Conservation (phyloP, 495 filamentous ascomycete species). For the Wilcoxina mikolae region DNA sequence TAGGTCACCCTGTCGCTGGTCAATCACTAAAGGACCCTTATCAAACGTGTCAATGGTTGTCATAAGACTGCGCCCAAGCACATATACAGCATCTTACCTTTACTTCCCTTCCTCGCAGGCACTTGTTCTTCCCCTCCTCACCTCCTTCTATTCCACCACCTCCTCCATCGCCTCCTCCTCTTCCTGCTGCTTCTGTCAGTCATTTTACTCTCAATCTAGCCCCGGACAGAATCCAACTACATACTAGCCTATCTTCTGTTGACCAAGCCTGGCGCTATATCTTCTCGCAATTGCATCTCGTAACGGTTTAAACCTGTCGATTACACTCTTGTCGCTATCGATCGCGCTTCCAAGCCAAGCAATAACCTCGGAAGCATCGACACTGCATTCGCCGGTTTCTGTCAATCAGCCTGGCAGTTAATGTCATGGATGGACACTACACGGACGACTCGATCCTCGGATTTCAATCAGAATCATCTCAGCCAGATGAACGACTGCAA, state of each 20-base stretch:
- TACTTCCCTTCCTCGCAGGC: not conserved
- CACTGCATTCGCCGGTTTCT: not conserved
- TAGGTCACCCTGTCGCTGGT: not conserved
- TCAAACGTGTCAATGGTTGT: not conserved
- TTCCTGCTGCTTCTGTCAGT: not conserved
- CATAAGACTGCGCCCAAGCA: conserved; percentile 2
- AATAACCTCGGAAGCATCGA: no score
- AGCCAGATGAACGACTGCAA: not conserved
- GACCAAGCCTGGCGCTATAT: no score
- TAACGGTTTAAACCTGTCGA: no score
- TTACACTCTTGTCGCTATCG: no score
- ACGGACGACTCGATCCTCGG: not conserved
- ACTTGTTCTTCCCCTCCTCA: not conserved
- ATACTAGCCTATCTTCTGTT: no score
- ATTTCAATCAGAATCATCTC: conserved; percentile 2
- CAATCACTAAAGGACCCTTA: conserved; percentile 3
- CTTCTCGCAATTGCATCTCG: no score
- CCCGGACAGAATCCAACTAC: not conserved
- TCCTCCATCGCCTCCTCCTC: not conserved
- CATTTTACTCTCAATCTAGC: not conserved
- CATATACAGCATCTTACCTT: not conserved
- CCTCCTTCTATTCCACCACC: not conserved
- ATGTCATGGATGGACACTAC: not conserved
- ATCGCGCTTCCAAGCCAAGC: no score
- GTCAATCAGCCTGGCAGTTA: not conserved